Base-by-base conservation (phyloP, 1,284 basidiomycete species). In the Cryptococcus amylolentus region DNA sequence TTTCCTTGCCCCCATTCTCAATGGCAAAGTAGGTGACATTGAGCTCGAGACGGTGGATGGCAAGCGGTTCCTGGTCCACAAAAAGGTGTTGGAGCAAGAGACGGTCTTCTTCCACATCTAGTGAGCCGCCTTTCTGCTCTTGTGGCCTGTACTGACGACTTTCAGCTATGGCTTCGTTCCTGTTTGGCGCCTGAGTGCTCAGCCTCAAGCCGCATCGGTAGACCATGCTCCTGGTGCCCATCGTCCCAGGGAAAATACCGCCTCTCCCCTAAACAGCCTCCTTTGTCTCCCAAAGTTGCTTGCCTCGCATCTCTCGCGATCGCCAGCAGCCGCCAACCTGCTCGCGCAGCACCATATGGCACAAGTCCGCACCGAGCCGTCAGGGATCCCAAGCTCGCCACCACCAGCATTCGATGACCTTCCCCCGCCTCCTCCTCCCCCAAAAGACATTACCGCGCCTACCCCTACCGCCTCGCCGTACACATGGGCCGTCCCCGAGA, bases 51-150 rank as follows among this genome's bases (percentile, higher is more conserved):
- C 70, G n/a, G 57, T 60, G 10, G 71, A 73, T 47, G 70, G 68
- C 31, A 66, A 66, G 46, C 46, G 66, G 39, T 71, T 73, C 51
- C 51, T 73, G 38, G 71, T 73, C 5, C 71, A 73, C 52, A 55
- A 55, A 31, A 68, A 63, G 46, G 23, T 73, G 1, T 54, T 73
- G n/a, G 70, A 73, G 56, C 37, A 39, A 7, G 71, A 73, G 65
- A 69, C 69, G 9, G 66, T 71, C n/a, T 73, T 71, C 52, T 73
- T 73, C 58, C 69, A 71, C 51, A 71, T 73, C 54, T 73, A 73
- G 71, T 73, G 55, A 64, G 70, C 65, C 23, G 41, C 35, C 31
- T 35, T 35, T 35, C 10, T 35, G 31, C 31, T 35, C 31, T 35
- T 35, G 31, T 10, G 31, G 31, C 31, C 31, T 35, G 31, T 26